A percentile compares a stretch with the other conserved stretches of the same genome.
Conservation (phyloP, 371 early-diverging fungal species). For the Mucor sp. region DNA sequence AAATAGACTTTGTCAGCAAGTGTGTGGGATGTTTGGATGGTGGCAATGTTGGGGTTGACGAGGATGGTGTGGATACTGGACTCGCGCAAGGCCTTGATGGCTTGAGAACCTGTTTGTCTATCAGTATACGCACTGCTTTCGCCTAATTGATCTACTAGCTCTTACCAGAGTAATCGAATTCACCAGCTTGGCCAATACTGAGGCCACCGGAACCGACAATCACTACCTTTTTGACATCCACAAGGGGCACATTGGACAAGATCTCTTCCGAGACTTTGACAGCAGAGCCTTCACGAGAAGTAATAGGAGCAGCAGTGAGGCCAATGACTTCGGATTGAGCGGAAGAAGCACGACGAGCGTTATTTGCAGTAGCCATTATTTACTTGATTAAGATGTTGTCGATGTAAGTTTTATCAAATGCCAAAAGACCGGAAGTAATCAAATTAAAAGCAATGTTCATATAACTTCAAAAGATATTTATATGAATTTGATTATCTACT, state of each 20-base stretch:
- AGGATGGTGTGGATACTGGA: slow-evolving; percentile 87
- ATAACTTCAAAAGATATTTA: slow-evolving; percentile 17
- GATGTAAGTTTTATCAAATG: slow-evolving; percentile 51
- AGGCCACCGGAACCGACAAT: slow-evolving; percentile 95
- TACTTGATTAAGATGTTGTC: slow-evolving; percentile 53
- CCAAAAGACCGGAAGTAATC: slow-evolving; percentile 52
- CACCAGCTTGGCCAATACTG: slow-evolving; percentile 96
- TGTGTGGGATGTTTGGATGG: slow-evolving; percentile 93
- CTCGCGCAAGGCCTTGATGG: slow-evolving; percentile 95
- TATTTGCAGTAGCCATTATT: slow-evolving; percentile 20
- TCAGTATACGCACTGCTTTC: neutral
- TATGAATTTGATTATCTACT: neutral
- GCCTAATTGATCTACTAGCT: neutral
- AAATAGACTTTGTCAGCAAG: slow-evolving; percentile 95
- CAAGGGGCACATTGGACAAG: slow-evolving; percentile 46
- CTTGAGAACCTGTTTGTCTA: slow-evolving; percentile 71
- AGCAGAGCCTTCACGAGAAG: slow-evolving; percentile 41
- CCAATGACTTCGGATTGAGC: slow-evolving; percentile 14
- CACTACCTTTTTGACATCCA: slow-evolving; percentile 84
- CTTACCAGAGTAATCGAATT: slow-evolving; percentile 94
- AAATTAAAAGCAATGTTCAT: slow-evolving; percentile 50
- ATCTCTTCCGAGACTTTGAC: slow-evolving; percentile 60
- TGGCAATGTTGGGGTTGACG: slow-evolving; percentile 97
- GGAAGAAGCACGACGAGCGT: slow-evolving; percentile 3
- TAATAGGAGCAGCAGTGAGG: slow-evolving; percentile 22